Base-by-base conservation (phyloP, 164 flowering plant species). In the Umbellularia californica region DNA sequence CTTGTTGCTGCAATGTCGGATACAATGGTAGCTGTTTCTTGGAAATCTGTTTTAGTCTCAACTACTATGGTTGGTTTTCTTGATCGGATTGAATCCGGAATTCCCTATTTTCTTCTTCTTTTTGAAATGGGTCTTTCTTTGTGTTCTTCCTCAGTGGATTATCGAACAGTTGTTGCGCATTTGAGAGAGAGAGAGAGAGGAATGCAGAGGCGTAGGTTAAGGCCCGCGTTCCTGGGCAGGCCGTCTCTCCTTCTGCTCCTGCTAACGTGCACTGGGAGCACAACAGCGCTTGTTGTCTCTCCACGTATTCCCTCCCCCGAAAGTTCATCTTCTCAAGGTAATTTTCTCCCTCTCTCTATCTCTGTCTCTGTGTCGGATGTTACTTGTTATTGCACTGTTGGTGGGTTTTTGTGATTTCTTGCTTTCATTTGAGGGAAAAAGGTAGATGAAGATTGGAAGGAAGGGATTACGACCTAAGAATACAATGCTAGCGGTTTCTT, bases 221-320 rank as follows among this genome's bases (percentile, higher is more conserved):
- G 76, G 65, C 76, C 70, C 88, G 79, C 76, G 14, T 6, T 84
- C 30, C 25, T 64, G 7, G 50, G 74, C 67, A 75, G 73, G 25
- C 28, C 63, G 19, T 66, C 75, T 52, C 58, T 66, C 19, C 69
- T 89, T 72, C 71, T 93, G 81, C 83, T 73, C 79, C 6, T 87
- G 84, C 79, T 94, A 74, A 80, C 85, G 28, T 90, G 74, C 79
- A 90, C 92, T 76, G 81, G 88, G 41, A 76, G 89, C 68, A 69
- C 75, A 7, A 85, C 92, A 20, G 85, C 91, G 2, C 70, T 90
- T 11, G 58, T 85, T 25, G 88, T 91, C 90, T 17, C 50, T 65
- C 63, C 90, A 79, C 65, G 74, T 86, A 15, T 84, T 89, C 68
- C 88, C 85, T 71, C 79, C 84, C 58, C 82, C 89, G 24, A 77